Base-by-base conservation (phyloP, 2,329 filamentous ascomycete species). In the Ilyonectria sp. region DNA sequence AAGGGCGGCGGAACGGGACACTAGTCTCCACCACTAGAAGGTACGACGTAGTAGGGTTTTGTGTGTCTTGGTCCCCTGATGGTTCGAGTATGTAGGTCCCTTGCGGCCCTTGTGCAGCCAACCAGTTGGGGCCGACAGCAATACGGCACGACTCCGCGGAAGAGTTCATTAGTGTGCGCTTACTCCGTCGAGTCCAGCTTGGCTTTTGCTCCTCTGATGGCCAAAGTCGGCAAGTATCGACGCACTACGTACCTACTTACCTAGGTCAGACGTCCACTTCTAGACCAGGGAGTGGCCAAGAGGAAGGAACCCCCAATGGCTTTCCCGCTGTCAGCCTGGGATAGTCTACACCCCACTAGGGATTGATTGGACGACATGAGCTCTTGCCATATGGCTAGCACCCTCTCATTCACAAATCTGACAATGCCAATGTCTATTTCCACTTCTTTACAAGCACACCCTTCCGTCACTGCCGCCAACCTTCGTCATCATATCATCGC, bases 161-260 rank as follows among this genome's bases (percentile, higher is more conserved):
- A 43, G 7, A 33, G 40, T n/a, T 8, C 5, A 1, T 43, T 43
- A 43, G 40, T 43, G 40, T n/a, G 15, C 40, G 40, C 15, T 43
- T n/a, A n/a, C 7, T 15, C 6, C n/a, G 15, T n/a, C 17, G 40
- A 15, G 13, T 40, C 17, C 37, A 40, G 37, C 37, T 40, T 40
- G 37, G 13, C 6, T n/a, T 43, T n/a, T 8, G 40, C 40, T 43
- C 6, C 37, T 31, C 33, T 17, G 33, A 40, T 26, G 33, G 40
- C 57, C 57, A 52, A 43, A 60, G 33, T 13, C 46, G 47, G 57
- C 33, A 60, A 60, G 57, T 43, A 60, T 52, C 31, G 49, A 47
- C 47, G 40, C 15, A n/a, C 26, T 26, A 26, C 26, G 26, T 26
- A 26, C 26, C 4, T 26, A 26, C 26, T 5, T 26, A 6, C 26